phyloP scores from a whole-genome alignment of 2,329 filamentous ascomycete genomes.

The Diplodia seriata region DNA sequence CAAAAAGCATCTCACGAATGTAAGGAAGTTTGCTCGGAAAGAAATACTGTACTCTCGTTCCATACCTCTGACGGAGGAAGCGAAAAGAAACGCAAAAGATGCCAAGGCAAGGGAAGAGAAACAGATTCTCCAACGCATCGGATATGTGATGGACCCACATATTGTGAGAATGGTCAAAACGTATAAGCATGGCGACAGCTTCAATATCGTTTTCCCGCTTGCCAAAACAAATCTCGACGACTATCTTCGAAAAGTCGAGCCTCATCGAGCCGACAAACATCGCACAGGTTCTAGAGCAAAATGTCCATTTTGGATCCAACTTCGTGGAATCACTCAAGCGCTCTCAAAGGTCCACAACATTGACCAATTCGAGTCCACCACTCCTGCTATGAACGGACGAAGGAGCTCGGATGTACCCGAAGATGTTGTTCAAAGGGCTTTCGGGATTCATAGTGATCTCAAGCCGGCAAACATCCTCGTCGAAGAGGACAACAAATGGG shows the following conservation, averaged over 20 bases:
- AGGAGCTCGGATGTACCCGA: background rate
- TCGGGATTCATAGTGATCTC: background rate
- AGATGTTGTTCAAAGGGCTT: background rate
- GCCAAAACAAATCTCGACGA: slow-evolving; percentile 32
- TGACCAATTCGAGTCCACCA: too few relatives aligned
- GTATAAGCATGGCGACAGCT: slow-evolving; percentile 31
- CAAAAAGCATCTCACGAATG: background rate
- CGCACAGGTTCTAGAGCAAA: background rate
- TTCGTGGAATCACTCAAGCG: slow-evolving; percentile 32
- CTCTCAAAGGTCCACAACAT: slow-evolving; percentile 15
- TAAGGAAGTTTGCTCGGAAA: background rate
- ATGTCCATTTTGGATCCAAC: slow-evolving; percentile 31
- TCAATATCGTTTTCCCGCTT: slow-evolving; percentile 34
- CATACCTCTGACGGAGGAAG: too few relatives aligned
- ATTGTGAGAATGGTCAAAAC: slow-evolving; percentile 36
- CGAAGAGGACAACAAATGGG: background rate
- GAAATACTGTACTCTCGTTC: background rate
- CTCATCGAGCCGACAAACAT: background rate
- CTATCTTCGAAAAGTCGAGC: slow-evolving; percentile 24
- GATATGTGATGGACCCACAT: slow-evolving; percentile 31
- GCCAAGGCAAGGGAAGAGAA: background rate
- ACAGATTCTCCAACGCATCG: background rate
- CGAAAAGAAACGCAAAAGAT: background rate
- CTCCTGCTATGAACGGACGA: background rate
- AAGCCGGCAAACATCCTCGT: slow-evolving; percentile 34